Base-by-base conservation (phyloP, 2,329 filamentous ascomycete genomes). In the Metarhizium album region DNA sequence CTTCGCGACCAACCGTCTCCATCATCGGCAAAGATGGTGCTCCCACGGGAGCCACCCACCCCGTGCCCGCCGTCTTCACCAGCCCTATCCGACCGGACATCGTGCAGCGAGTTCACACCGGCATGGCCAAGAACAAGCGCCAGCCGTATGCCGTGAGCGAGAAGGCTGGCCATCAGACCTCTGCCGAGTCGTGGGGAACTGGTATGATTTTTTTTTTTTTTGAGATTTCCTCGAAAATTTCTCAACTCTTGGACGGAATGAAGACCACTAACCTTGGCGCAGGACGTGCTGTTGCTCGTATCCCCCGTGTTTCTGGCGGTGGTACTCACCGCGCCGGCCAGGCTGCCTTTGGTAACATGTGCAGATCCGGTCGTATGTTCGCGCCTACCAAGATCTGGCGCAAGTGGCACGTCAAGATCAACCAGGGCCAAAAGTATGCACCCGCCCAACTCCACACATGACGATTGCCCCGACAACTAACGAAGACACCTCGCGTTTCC, bases 401-500 rank as follows among this genome's bases (percentile, higher is more conserved):
- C 74, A 96, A 95, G 82, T 98, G 93, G 94, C 93, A 98, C 83
- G 83, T 96, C 82, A 97, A 97, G 90, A 83, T 98, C 84, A 95
- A 95, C 83, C 83, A 94, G 75, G 87, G 87, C 75, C 93, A 98
- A 84, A 95, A 93, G 88, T 90, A 72, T 74, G 82, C 54, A 38
- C 52, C 22, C 18, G 3, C 27, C 11, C 29, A 8, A 33, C 33
- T 35, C 7, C 18, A 20, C 6, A 24, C 11, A 16, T 33, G 16
- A n/a, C 48, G 37, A 14, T 27, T 16, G 14, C 18, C n/a, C 16
- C 22, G 33, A 42, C 48, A 31, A 52, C 58, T 64, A 58, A 63
- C 55, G 48, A 58, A 20, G n/a, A 7, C 47, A 29, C 4, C 27
- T 46, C 57, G 65, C 9, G 55, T 53, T n/a, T 3, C 11, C 60